Evolutionary conservation across 75 land plant species (phyloP).

Genomic region (Azolla pinnata): DNA sequence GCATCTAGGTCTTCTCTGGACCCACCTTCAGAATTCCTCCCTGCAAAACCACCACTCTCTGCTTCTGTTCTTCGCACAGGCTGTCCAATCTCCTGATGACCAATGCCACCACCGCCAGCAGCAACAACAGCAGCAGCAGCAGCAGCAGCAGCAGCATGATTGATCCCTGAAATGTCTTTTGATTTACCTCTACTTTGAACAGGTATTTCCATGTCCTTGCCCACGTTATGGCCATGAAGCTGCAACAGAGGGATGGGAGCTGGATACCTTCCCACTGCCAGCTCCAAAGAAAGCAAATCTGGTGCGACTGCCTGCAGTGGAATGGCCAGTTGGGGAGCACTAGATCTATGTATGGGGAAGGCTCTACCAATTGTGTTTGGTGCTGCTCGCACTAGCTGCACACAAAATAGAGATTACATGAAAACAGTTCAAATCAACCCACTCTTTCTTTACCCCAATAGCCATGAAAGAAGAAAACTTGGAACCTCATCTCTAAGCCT

Average conservation of each 20-base stretch:
- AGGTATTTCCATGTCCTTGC: too few relatives aligned
- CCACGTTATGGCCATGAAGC: not conserved
- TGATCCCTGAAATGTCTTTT: not conserved
- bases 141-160: not conserved
- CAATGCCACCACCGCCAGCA: not conserved
- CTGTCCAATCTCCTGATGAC: not conserved
- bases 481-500: conserved; percentile 2
- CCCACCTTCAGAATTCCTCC: too few relatives aligned
- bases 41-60: not conserved
- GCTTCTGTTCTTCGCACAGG: not conserved
- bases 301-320: not conserved
- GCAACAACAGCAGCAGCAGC: not conserved
- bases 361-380: not conserved
- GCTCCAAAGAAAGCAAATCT: not conserved
- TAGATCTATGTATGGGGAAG: not conserved
- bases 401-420: not conserved
- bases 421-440: not conserved
- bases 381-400: not conserved
- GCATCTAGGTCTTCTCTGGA: not conserved
- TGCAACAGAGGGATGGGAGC: not conserved
- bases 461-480: not conserved
- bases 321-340: not conserved
- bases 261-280: conserved; percentile 3
- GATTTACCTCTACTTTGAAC: too few relatives aligned
- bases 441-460: not conserved